Conservation (phyloP, 345 rosid species). For the Lenwebbia sp. region DNA sequence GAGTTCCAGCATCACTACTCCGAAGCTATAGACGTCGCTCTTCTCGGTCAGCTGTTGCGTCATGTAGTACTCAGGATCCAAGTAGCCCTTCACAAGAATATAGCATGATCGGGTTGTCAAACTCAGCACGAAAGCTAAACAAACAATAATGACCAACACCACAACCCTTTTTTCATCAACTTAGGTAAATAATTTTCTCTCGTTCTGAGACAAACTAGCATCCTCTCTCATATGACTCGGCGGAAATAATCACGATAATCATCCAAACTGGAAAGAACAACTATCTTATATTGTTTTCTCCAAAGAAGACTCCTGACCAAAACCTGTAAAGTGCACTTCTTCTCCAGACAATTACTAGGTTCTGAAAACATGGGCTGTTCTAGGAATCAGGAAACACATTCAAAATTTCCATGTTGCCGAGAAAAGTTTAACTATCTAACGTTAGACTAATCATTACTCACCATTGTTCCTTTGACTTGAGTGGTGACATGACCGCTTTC, state of each 20-base stretch:
- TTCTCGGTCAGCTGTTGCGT: constrained; percentile 83
- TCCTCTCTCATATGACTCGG: background rate
- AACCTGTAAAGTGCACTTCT: background rate
- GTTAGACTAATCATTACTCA: constrained; percentile 13
- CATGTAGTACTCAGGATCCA: constrained; percentile 96
- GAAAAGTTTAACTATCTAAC: background rate
- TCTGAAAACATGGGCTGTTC: background rate
- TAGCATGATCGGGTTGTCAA: background rate
- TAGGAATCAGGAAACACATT: background rate
- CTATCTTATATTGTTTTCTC: background rate
- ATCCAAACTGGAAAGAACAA: background rate
- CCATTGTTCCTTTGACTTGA: constrained; percentile 98
- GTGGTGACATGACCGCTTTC: constrained; percentile 72
- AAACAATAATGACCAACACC: background rate
- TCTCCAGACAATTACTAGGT: background rate
- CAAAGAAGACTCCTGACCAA: background rate
- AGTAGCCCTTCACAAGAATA: constrained; percentile 46
- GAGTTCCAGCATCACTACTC: constrained; percentile 76
- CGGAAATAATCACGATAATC: background rate
- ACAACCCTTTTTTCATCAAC: background rate
- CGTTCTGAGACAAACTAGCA: background rate
- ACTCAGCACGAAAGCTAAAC: background rate
- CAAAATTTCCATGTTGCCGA: background rate
- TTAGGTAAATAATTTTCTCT: background rate
- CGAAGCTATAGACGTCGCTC: constrained; percentile 93